A percentile compares a stretch with the other conserved stretches of the same genome.
phyloP scores from a whole-genome alignment of 2,329 filamentous ascomycete genomes.

The Zasmidium citrigriseum region DNA sequence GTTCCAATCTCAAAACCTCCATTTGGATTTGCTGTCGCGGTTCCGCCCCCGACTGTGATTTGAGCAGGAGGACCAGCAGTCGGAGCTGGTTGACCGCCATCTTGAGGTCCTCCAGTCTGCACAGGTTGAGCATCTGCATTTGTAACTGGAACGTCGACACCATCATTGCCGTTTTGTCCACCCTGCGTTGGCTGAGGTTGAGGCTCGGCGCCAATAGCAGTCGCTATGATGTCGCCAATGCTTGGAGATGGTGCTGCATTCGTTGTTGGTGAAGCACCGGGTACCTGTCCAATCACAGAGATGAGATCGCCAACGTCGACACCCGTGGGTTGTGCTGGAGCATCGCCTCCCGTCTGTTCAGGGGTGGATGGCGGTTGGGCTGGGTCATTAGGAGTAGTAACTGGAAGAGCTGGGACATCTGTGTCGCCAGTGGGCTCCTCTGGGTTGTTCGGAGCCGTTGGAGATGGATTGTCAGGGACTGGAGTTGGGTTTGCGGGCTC shows the following conservation, averaged over 20 bases:
- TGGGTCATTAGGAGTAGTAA: not conserved
- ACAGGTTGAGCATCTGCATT: not conserved
- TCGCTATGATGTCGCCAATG: not conserved
- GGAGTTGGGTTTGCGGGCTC: not conserved
- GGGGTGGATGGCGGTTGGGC: not conserved
- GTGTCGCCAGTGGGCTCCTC: not conserved
- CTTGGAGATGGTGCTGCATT: not conserved
- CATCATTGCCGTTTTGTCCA: not conserved
- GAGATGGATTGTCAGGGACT: not conserved
- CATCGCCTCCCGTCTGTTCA: not conserved
- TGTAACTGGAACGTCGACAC: not conserved
- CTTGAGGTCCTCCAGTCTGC: too few species aligned
- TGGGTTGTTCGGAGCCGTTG: not conserved
- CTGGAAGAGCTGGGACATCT: not conserved
- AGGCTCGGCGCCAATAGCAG: not conserved
- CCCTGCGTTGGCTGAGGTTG: not conserved
- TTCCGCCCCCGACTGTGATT: not conserved
- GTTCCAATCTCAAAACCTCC: constrained; percentile 8
- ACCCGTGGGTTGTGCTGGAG: not conserved
- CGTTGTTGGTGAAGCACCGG: not conserved
- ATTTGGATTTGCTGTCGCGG: constrained; percentile 16
- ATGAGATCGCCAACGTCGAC: not conserved
- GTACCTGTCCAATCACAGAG: not conserved
- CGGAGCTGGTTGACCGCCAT: too few species aligned
- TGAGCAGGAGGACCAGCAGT: not conserved